Evolutionary conservation across 306 rosid genomes (phyloP).

Genomic region (Sindora glabra): DNA sequence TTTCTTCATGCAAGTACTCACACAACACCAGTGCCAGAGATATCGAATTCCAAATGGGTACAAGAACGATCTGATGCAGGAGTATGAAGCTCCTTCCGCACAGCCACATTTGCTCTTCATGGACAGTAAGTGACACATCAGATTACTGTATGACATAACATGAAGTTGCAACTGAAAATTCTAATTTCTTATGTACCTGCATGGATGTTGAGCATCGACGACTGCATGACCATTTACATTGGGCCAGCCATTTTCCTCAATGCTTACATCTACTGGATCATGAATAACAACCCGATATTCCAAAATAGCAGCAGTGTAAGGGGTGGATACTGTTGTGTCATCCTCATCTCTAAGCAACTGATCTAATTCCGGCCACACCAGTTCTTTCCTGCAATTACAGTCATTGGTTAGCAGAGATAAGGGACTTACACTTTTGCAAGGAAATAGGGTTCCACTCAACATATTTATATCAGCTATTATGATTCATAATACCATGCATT

Average conservation of each 20-base stretch:
- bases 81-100: constrained; percentile 81
- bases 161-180: constrained; percentile 1
- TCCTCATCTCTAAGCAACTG: constrained; percentile 79
- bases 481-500: constrained; percentile 78
- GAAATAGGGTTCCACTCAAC: background rate
- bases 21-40: constrained; percentile 68
- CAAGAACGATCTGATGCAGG: constrained; percentile 90
- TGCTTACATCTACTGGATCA: constrained; percentile 45
- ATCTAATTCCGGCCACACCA: constrained; percentile 87
- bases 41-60: constrained; percentile 89
- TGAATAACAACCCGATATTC: constrained; percentile 71
- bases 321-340: constrained; percentile 64
- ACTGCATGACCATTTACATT: constrained; percentile 76
- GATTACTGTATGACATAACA: constrained; percentile 1
- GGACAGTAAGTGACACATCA: constrained; percentile 24
- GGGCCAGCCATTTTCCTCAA: constrained; percentile 48
- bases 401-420: background rate
- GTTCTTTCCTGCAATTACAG: constrained; percentile 64
- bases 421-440: background rate
- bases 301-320: constrained; percentile 79
- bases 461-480: constrained; percentile 2
- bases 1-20: constrained; percentile 32
- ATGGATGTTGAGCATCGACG: constrained; percentile 93
- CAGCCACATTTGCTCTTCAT: constrained; percentile 89
- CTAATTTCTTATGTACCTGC: constrained; percentile 44